Conservation (phyloP, 495 filamentous ascomycete genomes). For the Rhypophila decipiens region DNA sequence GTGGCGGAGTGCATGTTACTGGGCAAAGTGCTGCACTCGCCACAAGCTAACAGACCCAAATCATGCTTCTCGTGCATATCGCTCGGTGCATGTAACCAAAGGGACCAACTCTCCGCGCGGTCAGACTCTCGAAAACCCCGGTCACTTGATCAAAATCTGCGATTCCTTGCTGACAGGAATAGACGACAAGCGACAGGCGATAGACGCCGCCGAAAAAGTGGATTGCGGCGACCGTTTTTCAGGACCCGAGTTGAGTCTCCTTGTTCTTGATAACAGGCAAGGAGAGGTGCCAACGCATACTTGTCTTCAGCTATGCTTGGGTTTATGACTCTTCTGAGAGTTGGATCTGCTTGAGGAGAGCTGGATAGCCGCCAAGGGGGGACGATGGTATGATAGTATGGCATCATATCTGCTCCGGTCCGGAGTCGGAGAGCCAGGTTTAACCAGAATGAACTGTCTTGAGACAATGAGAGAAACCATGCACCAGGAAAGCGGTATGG, state of each 20-base stretch:
- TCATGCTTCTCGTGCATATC: background rate
- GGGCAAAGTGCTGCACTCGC: background rate
- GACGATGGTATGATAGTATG: background rate
- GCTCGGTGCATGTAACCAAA: too few relatives aligned
- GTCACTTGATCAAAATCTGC: too few relatives aligned
- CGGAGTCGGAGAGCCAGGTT: background rate
- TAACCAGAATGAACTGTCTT: background rate
- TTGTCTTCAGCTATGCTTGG: background rate
- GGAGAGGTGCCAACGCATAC: background rate
- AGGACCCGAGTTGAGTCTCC: background rate
- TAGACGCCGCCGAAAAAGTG: background rate
- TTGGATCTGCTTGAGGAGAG: background rate
- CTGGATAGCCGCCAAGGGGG: background rate
- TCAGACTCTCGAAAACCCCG: too few relatives aligned
- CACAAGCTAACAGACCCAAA: background rate
- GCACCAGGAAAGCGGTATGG: too few relatives aligned
- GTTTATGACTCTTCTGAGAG: background rate
- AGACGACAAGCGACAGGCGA: background rate
- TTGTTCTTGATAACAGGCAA: background rate
- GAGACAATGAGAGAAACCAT: too few relatives aligned
- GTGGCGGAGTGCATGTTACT: conserved; percentile 23
- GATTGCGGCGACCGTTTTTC: background rate
- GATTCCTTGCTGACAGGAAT: background rate
- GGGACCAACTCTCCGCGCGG: too few relatives aligned
- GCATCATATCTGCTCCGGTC: background rate